These are phyloP conservation scores for Fistulinella cinereoalba DNA, from an alignment of 1,284 basidiomycete genomes.

Conservation along the genomic window DNA sequence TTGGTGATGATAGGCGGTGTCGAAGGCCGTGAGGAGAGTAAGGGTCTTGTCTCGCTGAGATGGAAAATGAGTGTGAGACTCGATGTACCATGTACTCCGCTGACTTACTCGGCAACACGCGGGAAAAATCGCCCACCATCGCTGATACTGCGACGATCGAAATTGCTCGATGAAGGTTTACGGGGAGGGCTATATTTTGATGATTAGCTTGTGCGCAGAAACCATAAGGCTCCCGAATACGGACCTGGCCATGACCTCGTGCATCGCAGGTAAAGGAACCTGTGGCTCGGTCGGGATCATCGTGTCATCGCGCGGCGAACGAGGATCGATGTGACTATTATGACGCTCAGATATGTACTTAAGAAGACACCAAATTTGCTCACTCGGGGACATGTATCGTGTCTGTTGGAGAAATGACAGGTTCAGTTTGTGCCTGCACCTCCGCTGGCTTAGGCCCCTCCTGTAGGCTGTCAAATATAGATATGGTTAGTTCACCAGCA, in stretches of 20 bases:
- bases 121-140: constrained; percentile 14
- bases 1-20: constrained; percentile 32
- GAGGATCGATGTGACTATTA: constrained; percentile 31
- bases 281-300: constrained; percentile 27
- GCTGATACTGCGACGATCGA: constrained; percentile 17
- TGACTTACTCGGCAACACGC: constrained; percentile 20
- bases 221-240: constrained; percentile 6
- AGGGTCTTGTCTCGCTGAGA: constrained; percentile 39
- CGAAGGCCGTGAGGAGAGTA: constrained; percentile 29
- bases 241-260: constrained; percentile 37
- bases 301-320: constrained; percentile 34
- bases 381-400: constrained; percentile 29
- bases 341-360: neutral
- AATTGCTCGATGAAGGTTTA: constrained; percentile 27
- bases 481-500: neutral
- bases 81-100: neutral
- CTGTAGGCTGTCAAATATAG: constrained; percentile 27
- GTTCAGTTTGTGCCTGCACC: constrained; percentile 9
- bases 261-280: constrained; percentile 38
- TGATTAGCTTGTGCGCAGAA: neutral
- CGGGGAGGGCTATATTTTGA: constrained; percentile 26
- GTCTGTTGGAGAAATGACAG: constrained; percentile 25
- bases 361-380: constrained; percentile 11
- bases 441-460: constrained; percentile 33
- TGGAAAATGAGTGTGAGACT: constrained; percentile 4